Evolutionary conservation across 225 moss, liverwort and hornwort genomes (phyloP), one percentile per base, ranked within the genome.

Genomic region (Neckera pumila): DNA sequence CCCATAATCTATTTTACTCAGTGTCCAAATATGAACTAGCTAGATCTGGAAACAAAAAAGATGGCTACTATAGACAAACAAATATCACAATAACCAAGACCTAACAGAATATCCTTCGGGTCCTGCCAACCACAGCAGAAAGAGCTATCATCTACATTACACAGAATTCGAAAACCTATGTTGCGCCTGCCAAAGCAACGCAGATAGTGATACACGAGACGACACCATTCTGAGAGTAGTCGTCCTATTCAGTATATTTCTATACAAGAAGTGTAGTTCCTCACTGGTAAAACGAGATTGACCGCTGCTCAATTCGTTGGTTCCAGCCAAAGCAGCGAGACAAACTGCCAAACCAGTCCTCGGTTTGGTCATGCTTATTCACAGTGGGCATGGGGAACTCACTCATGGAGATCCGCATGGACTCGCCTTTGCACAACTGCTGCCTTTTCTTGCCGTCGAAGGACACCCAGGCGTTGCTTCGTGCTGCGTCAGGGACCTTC

Each of bases 401-500:
- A 75, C 98, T 98, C 97, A 98, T 97, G 80, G 88, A 88, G 80
- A 97, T 96, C 56, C 95, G 93, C 87, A 98, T 93, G 9, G 96
- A 95, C 89, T 98, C 97, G 26, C 98, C 97, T 76, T 90, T 96
- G 43, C 95, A 95, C 86, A 98, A 57, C 57, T 97, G 97, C 86
- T 97, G 98, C 82, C 97, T 91, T 49, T 92, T 98, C 90, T 98
- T 98, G 62, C 97, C 97, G 86, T 98, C 98, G 73, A 98, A 97
- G 31, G 95, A 97, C 71, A 96, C 96, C 98, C 98, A 98, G 27
- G 95, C 98, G 88, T 96, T 98, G 89, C 93, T 97, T 42, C 98
- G 87, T 40, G 96, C 97, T 60, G 95, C 97, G 69, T 81, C 91
- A 21, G 98, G 98, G 79, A 97, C 94, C 94, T 96, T 98, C 40